Evolutionary conservation across 2,329 filamentous ascomycete species (phyloP).

Genomic region (Nemania abortiva): DNA sequence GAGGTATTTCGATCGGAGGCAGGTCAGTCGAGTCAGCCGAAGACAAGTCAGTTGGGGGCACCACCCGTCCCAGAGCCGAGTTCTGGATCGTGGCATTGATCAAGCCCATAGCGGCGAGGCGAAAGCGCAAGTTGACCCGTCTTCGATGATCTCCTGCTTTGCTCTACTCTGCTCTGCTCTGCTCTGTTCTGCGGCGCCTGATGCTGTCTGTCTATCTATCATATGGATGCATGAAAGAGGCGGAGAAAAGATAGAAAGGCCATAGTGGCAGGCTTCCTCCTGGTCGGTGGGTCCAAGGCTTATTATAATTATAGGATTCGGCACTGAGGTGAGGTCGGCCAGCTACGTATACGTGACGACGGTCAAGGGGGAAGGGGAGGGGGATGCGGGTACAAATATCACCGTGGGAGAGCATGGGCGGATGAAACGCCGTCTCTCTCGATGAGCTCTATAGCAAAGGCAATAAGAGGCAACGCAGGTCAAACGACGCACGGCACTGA

Average conservation of each 20-base stretch:
- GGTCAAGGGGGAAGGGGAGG: constrained; percentile 3
- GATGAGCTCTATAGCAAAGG: constrained; percentile 7
- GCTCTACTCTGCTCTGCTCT: no score
- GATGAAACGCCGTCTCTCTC: constrained; percentile 26
- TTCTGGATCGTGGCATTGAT: not conserved
- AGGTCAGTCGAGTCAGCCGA: constrained; percentile 11
- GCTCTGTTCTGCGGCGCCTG: constrained; percentile 4
- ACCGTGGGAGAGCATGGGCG: constrained; percentile 6
- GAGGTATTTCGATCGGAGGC: not conserved
- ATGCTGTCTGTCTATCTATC: not conserved
- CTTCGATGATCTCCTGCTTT: constrained; percentile 2
- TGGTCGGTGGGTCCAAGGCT: constrained; percentile 21
- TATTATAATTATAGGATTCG: constrained; percentile 29
- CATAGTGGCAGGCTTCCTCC: not conserved
- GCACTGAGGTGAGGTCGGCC: not conserved
- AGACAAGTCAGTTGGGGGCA: constrained; percentile 19
- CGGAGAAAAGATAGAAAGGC: constrained; percentile 3
- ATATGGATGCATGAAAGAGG: constrained; percentile 4
- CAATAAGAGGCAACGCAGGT: not conserved
- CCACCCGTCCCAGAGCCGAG: constrained; percentile 12
- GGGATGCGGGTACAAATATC: constrained; percentile 16
- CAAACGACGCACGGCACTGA: not conserved
- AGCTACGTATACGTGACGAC: constrained; percentile 3
- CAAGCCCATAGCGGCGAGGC: constrained; percentile 14
- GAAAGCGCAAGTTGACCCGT: not conserved